Conservation (phyloP, 495 filamentous ascomycete species). For the Amphirosellinia nigrospora region DNA sequence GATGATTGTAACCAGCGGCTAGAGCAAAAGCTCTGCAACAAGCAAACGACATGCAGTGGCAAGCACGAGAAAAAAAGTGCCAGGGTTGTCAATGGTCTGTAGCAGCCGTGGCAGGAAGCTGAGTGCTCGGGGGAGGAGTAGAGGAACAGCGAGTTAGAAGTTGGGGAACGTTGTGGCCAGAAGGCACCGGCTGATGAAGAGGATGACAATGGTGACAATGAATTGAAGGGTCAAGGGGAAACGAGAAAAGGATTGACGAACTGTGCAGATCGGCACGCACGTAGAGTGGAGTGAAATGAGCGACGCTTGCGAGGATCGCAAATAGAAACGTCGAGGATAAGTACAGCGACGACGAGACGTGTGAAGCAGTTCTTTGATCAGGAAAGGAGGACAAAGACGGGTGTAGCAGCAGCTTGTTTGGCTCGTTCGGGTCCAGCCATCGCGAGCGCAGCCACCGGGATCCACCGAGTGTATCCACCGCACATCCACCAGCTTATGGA, state of each 20-base stretch:
- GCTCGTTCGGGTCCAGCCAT: constrained; percentile 3
- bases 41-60: constrained; percentile 40
- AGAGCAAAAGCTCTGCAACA: constrained; percentile 44
- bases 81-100: constrained; percentile 40
- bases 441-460: background rate
- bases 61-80: constrained; percentile 35
- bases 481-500: background rate
- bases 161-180: constrained; percentile 32
- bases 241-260: constrained; percentile 47
- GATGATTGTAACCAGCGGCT: constrained; percentile 39
- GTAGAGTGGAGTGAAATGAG: constrained; percentile 19
- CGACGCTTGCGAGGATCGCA: constrained; percentile 15
- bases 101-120: constrained; percentile 43
- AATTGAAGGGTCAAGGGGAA: constrained; percentile 18
- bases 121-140: constrained; percentile 33
- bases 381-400: constrained; percentile 28
- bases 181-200: constrained; percentile 31
- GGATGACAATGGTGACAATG: constrained; percentile 31
- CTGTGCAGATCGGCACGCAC: constrained; percentile 43
- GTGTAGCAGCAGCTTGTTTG: background rate
- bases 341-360: constrained; percentile 3
- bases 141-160: constrained; percentile 34
- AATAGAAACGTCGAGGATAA: constrained; percentile 31
- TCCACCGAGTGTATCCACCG: background rate
- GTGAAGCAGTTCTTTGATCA: constrained; percentile 17